phyloP scores from a whole-genome alignment of 768 basidiomycete genomes.

The Pisolithus microcarpus region DNA sequence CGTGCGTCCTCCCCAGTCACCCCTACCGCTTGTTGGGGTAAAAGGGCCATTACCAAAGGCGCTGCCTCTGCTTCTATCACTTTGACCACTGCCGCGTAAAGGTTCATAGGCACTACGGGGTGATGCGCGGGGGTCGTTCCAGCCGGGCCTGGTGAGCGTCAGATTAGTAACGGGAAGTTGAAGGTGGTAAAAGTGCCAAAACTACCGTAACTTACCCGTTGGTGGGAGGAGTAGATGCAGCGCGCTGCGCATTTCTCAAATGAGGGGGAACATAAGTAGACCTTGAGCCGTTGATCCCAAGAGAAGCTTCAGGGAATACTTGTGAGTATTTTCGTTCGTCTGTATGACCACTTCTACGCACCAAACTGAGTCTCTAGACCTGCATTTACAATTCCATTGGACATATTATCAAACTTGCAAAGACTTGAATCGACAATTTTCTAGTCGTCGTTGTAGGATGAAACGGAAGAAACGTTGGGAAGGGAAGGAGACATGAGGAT shows the following conservation, averaged over 20 bases:
- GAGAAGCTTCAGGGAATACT: slow-evolving; percentile 46
- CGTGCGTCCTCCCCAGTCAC: slow-evolving; percentile 38
- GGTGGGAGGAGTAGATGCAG: slow-evolving; percentile 49
- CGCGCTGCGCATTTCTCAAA: slow-evolving; percentile 79
- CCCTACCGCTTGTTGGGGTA: slow-evolving; percentile 29
- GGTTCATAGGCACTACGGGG: slow-evolving; percentile 44
- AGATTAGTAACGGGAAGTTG: slow-evolving; percentile 9
- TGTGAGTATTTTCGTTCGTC: background rate
- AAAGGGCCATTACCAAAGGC: slow-evolving; percentile 36
- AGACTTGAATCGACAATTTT: no score
- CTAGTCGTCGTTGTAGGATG: no score
- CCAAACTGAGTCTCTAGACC: slow-evolving; percentile 73
- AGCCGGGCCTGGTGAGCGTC: slow-evolving; percentile 48
- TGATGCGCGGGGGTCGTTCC: slow-evolving; percentile 68
- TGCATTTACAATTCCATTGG: slow-evolving; percentile 84
- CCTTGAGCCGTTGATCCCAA: slow-evolving; percentile 62
- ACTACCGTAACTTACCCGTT: slow-evolving; percentile 44
- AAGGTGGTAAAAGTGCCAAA: slow-evolving; percentile 8
- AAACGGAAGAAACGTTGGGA: no score
- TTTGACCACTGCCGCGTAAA: slow-evolving; percentile 34
- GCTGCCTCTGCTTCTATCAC: slow-evolving; percentile 29
- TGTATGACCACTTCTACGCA: slow-evolving; percentile 29
- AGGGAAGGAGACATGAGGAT: no score
- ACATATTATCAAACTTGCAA: slow-evolving; percentile 46
- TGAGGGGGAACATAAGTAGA: slow-evolving; percentile 87